Conservation (phyloP, 2,329 filamentous ascomycete genomes). For the Sporothrix luriei region DNA sequence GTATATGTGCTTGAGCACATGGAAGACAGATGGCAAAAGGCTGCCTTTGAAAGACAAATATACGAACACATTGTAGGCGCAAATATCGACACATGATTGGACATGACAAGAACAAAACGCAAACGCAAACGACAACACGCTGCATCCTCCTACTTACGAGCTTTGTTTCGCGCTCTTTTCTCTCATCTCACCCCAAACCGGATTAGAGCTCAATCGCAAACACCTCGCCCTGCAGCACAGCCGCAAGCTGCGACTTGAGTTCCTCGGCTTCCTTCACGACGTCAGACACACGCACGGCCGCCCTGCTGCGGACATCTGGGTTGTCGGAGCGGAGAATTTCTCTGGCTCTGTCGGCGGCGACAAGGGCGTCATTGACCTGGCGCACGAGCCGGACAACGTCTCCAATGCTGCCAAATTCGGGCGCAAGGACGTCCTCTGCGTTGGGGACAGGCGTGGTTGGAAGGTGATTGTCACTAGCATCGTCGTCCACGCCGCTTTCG, state of each 20-base stretch:
- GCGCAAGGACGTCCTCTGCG: constrained; percentile 24
- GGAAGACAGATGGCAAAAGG: background rate
- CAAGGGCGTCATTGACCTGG: background rate
- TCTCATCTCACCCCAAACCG: background rate
- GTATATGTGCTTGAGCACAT: background rate
- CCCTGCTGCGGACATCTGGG: background rate
- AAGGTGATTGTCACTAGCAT: background rate
- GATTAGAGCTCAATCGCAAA: constrained; percentile 29
- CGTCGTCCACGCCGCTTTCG: background rate
- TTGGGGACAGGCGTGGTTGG: constrained; percentile 10
- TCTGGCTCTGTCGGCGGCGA: background rate
- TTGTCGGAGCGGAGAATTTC: background rate
- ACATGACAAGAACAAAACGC: background rate
- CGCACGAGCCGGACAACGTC: constrained; percentile 31
- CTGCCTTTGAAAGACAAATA: background rate
- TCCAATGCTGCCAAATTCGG: constrained; percentile 27
- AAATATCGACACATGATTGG: background rate
- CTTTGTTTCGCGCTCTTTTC: background rate
- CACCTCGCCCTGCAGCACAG: constrained; percentile 24
- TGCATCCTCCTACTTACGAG: background rate
- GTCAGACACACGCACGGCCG: background rate
- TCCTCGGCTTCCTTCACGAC: background rate
- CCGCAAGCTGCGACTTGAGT: background rate
- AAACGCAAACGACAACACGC: background rate
- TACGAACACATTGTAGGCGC: too few relatives aligned